Evolutionary conservation across 148 eudicot species (phyloP).

Genomic region (Gaultheria prostrata): DNA sequence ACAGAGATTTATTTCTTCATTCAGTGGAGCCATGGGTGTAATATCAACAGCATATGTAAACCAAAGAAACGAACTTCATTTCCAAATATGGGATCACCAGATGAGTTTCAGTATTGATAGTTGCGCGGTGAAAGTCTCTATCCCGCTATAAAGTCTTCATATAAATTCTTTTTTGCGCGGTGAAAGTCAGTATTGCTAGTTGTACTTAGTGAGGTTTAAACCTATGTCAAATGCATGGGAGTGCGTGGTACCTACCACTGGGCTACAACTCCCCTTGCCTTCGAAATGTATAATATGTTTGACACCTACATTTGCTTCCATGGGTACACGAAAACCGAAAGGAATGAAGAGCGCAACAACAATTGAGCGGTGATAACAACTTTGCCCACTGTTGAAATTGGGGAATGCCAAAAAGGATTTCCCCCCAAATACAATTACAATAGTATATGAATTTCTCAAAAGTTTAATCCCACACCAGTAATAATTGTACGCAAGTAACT

Average conservation of each 20-base stretch:
- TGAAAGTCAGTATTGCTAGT: no score
- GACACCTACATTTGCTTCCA: background rate
- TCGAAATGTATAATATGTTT: background rate
- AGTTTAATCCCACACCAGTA: background rate
- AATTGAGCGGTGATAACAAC: background rate
- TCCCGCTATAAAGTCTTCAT: background rate
- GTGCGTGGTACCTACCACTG: no score
- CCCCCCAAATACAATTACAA: background rate
- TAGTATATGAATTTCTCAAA: background rate
- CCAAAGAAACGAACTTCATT: background rate
- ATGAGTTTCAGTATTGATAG: no score
- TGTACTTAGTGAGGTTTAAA: no score
- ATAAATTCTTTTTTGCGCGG: no score
- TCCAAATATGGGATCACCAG: background rate
- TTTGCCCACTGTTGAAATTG: background rate
- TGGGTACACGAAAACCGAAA: background rate
- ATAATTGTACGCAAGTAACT: background rate
- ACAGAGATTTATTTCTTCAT: conserved; percentile 3
- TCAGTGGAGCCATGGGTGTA: background rate
- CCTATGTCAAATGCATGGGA: no score
- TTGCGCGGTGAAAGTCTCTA: no score
- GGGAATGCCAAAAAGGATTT: background rate
- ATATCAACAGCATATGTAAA: background rate
- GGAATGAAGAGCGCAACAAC: background rate
- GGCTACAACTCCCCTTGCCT: background rate